A percentile compares a stretch with the other conserved stretches of the same genome.
Conservation (phyloP, 768 basidiomycete genomes). For the Plicaturopsis crispa region DNA sequence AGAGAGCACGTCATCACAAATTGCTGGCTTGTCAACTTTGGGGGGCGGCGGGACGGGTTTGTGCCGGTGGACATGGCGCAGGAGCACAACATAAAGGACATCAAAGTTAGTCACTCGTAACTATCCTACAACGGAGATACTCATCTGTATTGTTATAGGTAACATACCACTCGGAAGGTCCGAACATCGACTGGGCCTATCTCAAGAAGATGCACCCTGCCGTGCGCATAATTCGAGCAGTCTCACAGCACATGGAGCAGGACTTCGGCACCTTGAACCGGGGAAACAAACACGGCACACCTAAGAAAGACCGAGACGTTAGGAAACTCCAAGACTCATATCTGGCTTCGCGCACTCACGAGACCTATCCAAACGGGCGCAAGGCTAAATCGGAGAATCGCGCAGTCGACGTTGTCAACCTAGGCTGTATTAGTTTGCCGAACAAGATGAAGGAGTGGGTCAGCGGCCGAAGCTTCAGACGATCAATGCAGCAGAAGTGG, state of each 20-base stretch:
- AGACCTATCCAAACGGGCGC: conserved; percentile 9
- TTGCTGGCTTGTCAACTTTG: conserved; percentile 24
- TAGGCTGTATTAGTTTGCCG: conserved; percentile 11
- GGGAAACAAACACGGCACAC: conserved; percentile 11
- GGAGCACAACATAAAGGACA: conserved; percentile 28
- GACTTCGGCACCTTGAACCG: conserved; percentile 7
- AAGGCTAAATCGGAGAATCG: conserved; percentile 11
- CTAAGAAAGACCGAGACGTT: conserved; percentile 11
- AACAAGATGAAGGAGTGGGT: conserved; percentile 13
- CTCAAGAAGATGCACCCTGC: conserved; percentile 12
- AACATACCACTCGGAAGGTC: conserved; percentile 14
- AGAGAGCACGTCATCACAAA: conserved; percentile 19
- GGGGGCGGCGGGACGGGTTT: conserved; percentile 15
- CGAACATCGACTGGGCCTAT: conserved; percentile 14
- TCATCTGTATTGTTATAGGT: too few species aligned
- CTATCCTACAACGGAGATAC: conserved; percentile 5
- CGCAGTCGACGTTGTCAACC: conserved; percentile 9
- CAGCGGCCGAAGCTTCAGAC: conserved; percentile 7
- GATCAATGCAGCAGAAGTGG: conserved; percentile 12
- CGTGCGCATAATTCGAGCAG: conserved; percentile 9
- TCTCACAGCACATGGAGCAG: conserved; percentile 12
- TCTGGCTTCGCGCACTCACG: conserved; percentile 13
- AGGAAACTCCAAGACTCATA: conserved; percentile 13
- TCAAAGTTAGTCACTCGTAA: conserved; percentile 21
- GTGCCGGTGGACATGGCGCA: conserved; percentile 23